These are phyloP conservation scores for Cyanodermella asteris DNA, from an alignment of 2,329 filamentous ascomycete species.

Conservation along the genomic window DNA sequence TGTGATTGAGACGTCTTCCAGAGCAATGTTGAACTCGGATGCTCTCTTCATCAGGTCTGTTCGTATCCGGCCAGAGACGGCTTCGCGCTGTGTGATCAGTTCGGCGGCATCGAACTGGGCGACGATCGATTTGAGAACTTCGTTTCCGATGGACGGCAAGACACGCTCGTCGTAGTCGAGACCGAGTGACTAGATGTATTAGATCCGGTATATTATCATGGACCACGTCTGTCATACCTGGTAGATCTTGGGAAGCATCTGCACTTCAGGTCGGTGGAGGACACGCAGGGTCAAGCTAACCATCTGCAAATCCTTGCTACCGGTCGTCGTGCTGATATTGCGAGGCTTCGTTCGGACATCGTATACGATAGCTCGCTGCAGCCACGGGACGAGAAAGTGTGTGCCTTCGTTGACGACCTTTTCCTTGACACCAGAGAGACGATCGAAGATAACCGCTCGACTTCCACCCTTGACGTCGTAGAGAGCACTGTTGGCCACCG, in stretches of 20 bases:
- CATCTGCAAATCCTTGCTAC: slow-evolving; percentile 99
- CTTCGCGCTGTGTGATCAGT: slow-evolving; percentile 96
- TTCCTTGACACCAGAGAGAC: slow-evolving; percentile 79
- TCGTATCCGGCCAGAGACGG: slow-evolving; percentile 85
- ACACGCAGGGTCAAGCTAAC: slow-evolving; percentile 94
- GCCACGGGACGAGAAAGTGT: slow-evolving; percentile 87
- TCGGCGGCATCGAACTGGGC: slow-evolving; percentile 97
- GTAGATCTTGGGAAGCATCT: slow-evolving; percentile 89
- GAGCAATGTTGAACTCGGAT: slow-evolving; percentile 92
- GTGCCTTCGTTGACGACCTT: slow-evolving; percentile 85
- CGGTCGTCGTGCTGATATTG: slow-evolving; percentile 93
- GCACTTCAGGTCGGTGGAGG: slow-evolving; percentile 80
- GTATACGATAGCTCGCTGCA: slow-evolving; percentile 85
- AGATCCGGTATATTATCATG: slow-evolving; percentile 1
- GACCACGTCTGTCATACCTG: slow-evolving; percentile 39
- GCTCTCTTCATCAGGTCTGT: slow-evolving; percentile 80
- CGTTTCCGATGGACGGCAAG: slow-evolving; percentile 94
- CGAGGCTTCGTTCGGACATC: slow-evolving; percentile 94
- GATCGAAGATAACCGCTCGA: slow-evolving; percentile 94
- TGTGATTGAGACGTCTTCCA: slow-evolving; percentile 96
- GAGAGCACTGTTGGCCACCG: slow-evolving; percentile 53
- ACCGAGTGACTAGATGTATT: slow-evolving; percentile 56
- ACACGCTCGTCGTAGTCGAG: slow-evolving; percentile 98
- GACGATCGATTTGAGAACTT: slow-evolving; percentile 94
- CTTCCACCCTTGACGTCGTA: slow-evolving; percentile 95